Evolutionary conservation across 306 rosid species (phyloP), one percentile per base, ranked within the genome.

Genomic region (Mimosa bimucronata): DNA sequence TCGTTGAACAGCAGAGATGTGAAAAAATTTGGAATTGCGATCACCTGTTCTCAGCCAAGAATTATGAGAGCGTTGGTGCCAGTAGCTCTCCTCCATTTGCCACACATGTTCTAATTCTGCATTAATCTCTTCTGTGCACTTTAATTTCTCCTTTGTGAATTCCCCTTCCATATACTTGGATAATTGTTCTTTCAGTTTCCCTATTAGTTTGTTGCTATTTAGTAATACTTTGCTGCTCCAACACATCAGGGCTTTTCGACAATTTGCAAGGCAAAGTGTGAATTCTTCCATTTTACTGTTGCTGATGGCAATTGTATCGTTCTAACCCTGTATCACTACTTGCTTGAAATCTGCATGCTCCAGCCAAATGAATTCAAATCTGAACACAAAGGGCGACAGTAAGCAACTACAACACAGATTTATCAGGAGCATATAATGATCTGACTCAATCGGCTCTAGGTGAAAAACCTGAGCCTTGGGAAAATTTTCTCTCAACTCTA

Each of bases 301-400:
- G 14, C 3, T 3, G 9, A 10, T 2, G 0, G 13, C 15, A 2
- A 10, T 4, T 1, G 0, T 1, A 2, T 2, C 11, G 9, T 44
- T 44, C 52, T 5, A 45, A 0, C 52, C 6, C 14, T 45, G 3
- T 0, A 0, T 1, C 4, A 45, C 19, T 5, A 45, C 18, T 0
- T 13, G 1, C 0, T 0, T 0, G 3, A 12, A 45, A 14, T 14
- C 18, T 10, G 52, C 6, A 13, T 45, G 52, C 1, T 45, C 0
- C 0, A 45, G 0, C 57, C 57, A 50, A 0, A 5, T 18, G 1
- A 15, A 5, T 50, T 50, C 21, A 16, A 15, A 18, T 0, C 16
- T 16, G 21, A 50, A 50, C 0, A 0, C 2, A 11, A 42, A 1
- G 14, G 15, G 15, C 3, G 5, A 2, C 8, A 2, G n/a, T 0